Conservation (phyloP, 139 green algal species). For the Chlorella sp. region DNA sequence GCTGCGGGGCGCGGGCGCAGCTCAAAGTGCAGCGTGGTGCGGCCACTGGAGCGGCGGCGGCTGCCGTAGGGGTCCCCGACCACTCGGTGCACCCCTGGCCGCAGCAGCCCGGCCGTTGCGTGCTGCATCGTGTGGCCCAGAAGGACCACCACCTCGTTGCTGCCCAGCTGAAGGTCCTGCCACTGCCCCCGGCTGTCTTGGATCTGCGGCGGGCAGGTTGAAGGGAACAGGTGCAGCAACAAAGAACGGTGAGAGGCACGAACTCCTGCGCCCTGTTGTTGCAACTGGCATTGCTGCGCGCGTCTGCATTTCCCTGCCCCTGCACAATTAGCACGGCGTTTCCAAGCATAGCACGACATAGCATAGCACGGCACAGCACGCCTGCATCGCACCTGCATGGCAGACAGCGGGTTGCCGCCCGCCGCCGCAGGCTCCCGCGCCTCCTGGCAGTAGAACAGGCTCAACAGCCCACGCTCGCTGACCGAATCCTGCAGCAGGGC, state of each 20-base stretch:
- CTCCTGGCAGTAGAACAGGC: neutral
- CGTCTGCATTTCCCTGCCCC: too few species aligned
- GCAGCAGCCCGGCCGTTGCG: slow-evolving; percentile 20
- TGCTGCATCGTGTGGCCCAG: slow-evolving; percentile 22
- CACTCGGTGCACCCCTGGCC: slow-evolving; percentile 2
- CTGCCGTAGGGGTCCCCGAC: slow-evolving; percentile 13
- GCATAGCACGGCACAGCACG: too few species aligned
- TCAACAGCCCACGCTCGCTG: slow-evolving; percentile 15
- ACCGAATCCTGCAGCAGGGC: slow-evolving; percentile 5
- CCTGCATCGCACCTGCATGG: neutral
- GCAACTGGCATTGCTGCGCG: too few species aligned
- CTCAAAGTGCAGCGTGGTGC: slow-evolving; percentile 21
- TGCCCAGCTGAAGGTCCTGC: slow-evolving; percentile 15
- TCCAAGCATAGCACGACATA: too few species aligned
- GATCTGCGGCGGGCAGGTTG: too few species aligned
- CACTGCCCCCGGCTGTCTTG: slow-evolving; percentile 11
- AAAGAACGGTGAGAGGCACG: too few species aligned
- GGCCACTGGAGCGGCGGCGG: neutral
- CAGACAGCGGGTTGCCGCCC: neutral
- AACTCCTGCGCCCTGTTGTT: too few species aligned
- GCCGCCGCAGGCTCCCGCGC: neutral
- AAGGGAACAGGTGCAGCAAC: too few species aligned
- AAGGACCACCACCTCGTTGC: neutral
- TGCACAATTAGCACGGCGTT: too few species aligned
- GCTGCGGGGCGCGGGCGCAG: slow-evolving; percentile 18